Evolutionary conservation across 179 eudicot genomes (phyloP).

Genomic region (Beta lomatogona): DNA sequence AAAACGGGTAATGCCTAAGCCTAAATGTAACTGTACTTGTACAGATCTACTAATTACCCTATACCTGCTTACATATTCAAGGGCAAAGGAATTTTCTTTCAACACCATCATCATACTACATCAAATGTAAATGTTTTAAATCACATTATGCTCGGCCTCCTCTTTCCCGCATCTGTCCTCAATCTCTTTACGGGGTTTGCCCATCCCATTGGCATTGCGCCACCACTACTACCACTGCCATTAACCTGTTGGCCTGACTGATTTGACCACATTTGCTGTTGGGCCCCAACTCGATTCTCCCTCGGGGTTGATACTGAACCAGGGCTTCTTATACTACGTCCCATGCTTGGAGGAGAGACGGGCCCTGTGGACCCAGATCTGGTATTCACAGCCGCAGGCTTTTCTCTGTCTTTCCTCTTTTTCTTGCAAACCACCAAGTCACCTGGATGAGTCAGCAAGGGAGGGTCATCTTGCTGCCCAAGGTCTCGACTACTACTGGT

Average conservation of each 20-base stretch:
- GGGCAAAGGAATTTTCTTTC: conserved; percentile 14
- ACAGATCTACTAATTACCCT: conserved; percentile 35
- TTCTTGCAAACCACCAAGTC: conserved; percentile 92
- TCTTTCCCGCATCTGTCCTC: conserved; percentile 84
- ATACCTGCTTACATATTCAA: conserved; percentile 30
- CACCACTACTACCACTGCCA: conserved; percentile 49
- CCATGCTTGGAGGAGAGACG: conserved; percentile 71
- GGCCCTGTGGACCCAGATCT: conserved; percentile 75
- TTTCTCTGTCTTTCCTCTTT: conserved; percentile 93
- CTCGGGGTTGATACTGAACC: conserved; percentile 49
- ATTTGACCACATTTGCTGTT: conserved; percentile 52
- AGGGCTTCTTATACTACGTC: conserved; percentile 61
- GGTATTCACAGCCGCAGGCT: conserved; percentile 47
- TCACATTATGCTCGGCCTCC: conserved; percentile 80
- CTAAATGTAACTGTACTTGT: conserved; percentile 27
- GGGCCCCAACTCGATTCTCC: conserved; percentile 43
- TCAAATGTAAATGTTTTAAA: conserved; percentile 6
- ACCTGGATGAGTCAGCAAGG: conserved; percentile 75
- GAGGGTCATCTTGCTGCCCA: conserved; percentile 39
- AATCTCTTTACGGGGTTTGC: conserved; percentile 90
- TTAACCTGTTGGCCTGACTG: conserved; percentile 50
- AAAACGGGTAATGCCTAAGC: neutral
- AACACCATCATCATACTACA: conserved; percentile 2
- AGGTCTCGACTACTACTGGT: conserved; percentile 44
- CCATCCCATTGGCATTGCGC: conserved; percentile 62